Evolutionary conservation across 2,329 filamentous ascomycete genomes (phyloP), one percentile per base, ranked within the genome.

Genomic region (Tolypocladium tropicale): DNA sequence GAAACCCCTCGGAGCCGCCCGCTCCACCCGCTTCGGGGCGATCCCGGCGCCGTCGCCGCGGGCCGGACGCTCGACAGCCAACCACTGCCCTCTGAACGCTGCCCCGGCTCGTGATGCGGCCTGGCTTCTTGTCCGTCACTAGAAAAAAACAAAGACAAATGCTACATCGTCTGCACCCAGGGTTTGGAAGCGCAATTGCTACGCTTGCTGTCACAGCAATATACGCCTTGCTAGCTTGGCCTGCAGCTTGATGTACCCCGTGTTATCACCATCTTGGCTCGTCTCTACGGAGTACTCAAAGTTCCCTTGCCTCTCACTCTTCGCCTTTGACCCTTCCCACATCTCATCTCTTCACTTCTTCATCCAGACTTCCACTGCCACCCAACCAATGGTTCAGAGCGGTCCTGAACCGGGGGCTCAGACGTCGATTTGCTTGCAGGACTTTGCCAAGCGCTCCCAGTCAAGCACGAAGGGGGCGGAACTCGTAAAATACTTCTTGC

Each of bases 401-500:
- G 43, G 43, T 49, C 43, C n/a, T n/a, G n/a, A n/a, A n/a, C n/a
- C n/a, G n/a, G n/a, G n/a, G n/a, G n/a, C n/a, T n/a, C n/a, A n/a
- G n/a, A n/a, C n/a, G n/a, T n/a, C n/a, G n/a, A n/a, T n/a, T n/a
- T n/a, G n/a, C n/a, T n/a, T n/a, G n/a, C n/a, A n/a, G n/a, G n/a
- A n/a, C n/a, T n/a, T n/a, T n/a, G n/a, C n/a, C 39, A 41, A 41
- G n/a, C n/a, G 11, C 32, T 16, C 32, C n/a, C 32, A 23, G 50
- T 32, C 53, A 6, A 25, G 37, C 41, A 18, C 16, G 18, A 25
- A 25, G 18, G 16, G 6, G 34, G 28, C 14, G 5, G 14, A 16
- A 30, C 25, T 34, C 34, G 41, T 55, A 57, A 55, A 21, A 51
- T 57, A 55, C 49, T 39, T 41, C 46, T 25, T 52, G 51, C 53